Base-by-base conservation (phyloP, 106 monocot genomes). In the Acorus calamus region DNA sequence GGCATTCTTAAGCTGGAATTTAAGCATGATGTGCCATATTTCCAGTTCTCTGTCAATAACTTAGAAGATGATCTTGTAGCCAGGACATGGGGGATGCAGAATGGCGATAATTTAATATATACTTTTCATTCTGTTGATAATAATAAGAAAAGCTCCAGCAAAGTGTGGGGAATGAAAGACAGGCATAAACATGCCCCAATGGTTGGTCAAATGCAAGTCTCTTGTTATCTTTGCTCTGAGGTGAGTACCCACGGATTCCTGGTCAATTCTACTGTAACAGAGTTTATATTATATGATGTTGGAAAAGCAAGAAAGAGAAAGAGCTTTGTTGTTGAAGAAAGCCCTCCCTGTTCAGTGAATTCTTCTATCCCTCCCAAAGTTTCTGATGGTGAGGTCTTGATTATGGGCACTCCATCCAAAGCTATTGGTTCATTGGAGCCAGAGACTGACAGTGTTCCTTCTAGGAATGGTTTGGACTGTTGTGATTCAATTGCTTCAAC, bases 151-250 rank as follows among this genome's bases (percentile, higher is more conserved):
- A 70, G 53, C 42, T 81, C 46, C 68, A 64, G 60, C 4, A 70
- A 42, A 11, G 67, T 52, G 4, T 50, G 65, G 71, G 69, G 61
- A 6, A 13, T 67, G 11, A 84, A 80, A 72, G 75, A 86, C 8
- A 69, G 60, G 12, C 68, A 66, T 8, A 73, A 57, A 14, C 64
- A 57, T 42, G 64, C 74, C 48, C 72, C 78, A 46, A 73, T 86
- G 62, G 64, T 96, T 69, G 96, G 78, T 13, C 96, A 96, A 74
- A 96, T 96, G 96, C 84, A 90, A 56, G 87, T 76, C 41, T 91
- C 96, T 63, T 91, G 80, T 61, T 87, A 78, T 84, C 63, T 96
- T 10, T 87, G 77, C 64, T 91, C 96, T 44, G 77, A 85, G 59
- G 57, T 84, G 42, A 73, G 14, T 47, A 74, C 68, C 28, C 59